These are phyloP conservation scores for Colletotrichum somersetense DNA, from an alignment of 2,329 filamentous ascomycete species.

Conservation along the genomic window DNA sequence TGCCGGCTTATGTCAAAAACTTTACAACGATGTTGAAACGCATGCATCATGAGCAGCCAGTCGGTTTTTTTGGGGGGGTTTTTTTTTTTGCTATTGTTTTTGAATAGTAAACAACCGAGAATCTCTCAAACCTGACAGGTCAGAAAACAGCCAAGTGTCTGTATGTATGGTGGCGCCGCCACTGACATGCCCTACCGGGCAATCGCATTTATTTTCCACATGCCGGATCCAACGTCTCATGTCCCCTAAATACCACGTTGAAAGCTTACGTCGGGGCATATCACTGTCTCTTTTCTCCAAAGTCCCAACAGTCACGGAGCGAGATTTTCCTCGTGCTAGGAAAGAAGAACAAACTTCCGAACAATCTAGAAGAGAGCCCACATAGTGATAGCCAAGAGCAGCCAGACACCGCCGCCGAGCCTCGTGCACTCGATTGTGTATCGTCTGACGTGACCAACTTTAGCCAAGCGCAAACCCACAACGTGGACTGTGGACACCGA, in stretches of 20 bases:
- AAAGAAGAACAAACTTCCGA: conserved; percentile 7
- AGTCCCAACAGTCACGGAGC: conserved; percentile 12
- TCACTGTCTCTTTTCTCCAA: not conserved
- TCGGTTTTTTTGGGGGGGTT: not conserved
- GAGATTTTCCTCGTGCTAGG: not conserved
- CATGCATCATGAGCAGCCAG: not conserved
- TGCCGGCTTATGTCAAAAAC: not conserved
- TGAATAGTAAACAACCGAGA: not conserved
- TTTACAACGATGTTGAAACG: not conserved
- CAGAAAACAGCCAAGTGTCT: conserved; percentile 14
- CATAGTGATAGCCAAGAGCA: too few species aligned
- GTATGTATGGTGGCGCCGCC: conserved; percentile 24
- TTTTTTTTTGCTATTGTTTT: not conserved
- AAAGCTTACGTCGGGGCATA: not conserved
- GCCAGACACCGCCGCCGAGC: too few species aligned
- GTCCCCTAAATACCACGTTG: conserved; percentile 19
- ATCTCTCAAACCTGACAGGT: conserved; percentile 10
- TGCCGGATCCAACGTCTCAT: not conserved
- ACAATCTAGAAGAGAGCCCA: not conserved
- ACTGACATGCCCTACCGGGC: conserved; percentile 9
- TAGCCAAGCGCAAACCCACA: conserved; percentile 21
- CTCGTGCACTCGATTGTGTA: too few species aligned
- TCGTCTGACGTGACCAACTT: conserved; percentile 22
- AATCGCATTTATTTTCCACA: not conserved
- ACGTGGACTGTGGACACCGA: conserved; percentile 3